These are phyloP conservation scores for Globisporangium nagaii DNA, from an alignment of 352 stramenopile genomes.

Conservation along the genomic window DNA sequence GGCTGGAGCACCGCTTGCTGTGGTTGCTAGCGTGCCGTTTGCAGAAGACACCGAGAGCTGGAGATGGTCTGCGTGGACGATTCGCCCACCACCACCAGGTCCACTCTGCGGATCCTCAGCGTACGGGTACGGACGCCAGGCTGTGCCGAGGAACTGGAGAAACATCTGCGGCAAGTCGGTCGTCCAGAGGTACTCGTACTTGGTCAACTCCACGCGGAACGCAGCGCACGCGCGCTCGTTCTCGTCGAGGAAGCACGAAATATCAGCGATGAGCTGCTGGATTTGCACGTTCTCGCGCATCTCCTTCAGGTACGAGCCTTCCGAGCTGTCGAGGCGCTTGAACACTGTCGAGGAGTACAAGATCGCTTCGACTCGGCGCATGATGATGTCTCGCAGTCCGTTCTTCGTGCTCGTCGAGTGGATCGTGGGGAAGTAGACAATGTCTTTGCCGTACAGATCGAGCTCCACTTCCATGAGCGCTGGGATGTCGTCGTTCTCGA, in stretches of 20 bases:
- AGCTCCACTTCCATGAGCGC: constrained; percentile 89
- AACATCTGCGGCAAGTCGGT: constrained; percentile 90
- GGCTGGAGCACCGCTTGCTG: neutral
- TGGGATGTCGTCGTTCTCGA: constrained; percentile 78
- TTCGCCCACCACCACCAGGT: constrained; percentile 10
- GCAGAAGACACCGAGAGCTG: constrained; percentile 9
- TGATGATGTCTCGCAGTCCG: constrained; percentile 57
- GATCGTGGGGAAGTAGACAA: constrained; percentile 79
- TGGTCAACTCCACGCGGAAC: constrained; percentile 68
- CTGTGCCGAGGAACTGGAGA: constrained; percentile 62
- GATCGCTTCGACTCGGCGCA: constrained; percentile 67
- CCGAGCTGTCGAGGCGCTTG: constrained; percentile 80
- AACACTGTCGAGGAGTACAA: constrained; percentile 61
- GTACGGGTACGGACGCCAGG: constrained; percentile 47
- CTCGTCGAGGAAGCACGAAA: constrained; percentile 75
- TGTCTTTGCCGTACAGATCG: constrained; percentile 83
- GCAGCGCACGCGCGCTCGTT: constrained; percentile 65
- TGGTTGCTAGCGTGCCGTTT: neutral
- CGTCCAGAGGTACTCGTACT: constrained; percentile 92
- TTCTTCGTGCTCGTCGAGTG: constrained; percentile 33
- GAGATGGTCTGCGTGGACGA: constrained; percentile 23
- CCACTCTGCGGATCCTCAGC: constrained; percentile 8
- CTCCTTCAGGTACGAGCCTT: constrained; percentile 88
- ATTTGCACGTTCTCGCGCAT: constrained; percentile 83
- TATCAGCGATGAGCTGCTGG: constrained; percentile 64